Evolutionary conservation across 495 filamentous ascomycete species (phyloP), one percentile per base, ranked within the genome.

Genomic region (Wilcoxina mikolae): DNA sequence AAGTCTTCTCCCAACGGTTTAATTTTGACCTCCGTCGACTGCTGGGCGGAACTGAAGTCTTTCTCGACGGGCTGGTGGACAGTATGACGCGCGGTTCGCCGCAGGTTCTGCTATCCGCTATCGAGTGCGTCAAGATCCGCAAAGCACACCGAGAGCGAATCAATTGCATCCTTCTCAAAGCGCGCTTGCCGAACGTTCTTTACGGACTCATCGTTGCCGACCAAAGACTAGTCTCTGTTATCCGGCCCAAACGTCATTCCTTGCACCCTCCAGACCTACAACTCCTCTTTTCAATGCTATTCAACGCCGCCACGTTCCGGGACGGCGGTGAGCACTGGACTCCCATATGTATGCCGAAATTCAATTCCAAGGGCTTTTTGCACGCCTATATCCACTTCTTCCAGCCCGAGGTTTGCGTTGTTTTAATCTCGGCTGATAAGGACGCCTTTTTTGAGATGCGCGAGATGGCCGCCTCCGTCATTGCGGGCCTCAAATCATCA

Each of bases 321-420:
- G 80, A 80, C 42, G 91, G 87, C 25, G 89, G 88, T 15, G 93
- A 99, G 67, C 95, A 89, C 61, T 96, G 93, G 93, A 90, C 95
- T 33, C 93, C 93, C 1, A 75, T 99, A 5, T 96, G 93, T 60
- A 76, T 99, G 9, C 93, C 93, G 9, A 89, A 87, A 4, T 99
- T 99, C 72, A 99, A 99, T 71, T 94, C 84, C 63, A 83, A 80
- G 45, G 93, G 93, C n/a, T 96, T 91, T 66, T 76, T 99, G 1
- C 95, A 96, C 71, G 95, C 95, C 85, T 99, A 95, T 66, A 90
- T 96, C 66, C 91, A 85, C 69, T 99, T 95, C 65, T 75, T 96
- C 51, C 74, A 76, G 58, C 59, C 58, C 42, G 84, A 87, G 38
- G 78, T 90, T n/a, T 90, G 89, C 20, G 79, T 95, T 24, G 75